These are phyloP conservation scores for Echeveria elegans DNA, from an alignment of 164 flowering plant genomes.

Conservation along the genomic window DNA sequence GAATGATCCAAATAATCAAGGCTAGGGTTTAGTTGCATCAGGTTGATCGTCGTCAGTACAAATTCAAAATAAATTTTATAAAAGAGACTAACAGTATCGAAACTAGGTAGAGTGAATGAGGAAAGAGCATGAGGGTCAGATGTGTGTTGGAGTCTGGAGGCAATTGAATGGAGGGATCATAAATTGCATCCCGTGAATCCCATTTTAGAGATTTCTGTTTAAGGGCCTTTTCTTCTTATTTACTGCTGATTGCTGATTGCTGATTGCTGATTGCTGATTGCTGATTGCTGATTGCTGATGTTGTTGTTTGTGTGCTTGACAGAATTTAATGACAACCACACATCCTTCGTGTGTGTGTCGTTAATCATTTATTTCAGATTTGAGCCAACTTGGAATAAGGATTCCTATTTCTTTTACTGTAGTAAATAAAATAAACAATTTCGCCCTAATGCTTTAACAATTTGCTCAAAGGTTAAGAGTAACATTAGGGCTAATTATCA, in stretches of 20 bases:
- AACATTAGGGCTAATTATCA: no score
- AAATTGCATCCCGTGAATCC: conserved; percentile 5
- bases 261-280: no score
- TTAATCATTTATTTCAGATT: background rate
- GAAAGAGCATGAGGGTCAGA: background rate
- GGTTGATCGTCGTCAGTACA: background rate
- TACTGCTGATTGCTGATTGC: background rate
- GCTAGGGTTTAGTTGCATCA: background rate
- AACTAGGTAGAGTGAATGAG: background rate
- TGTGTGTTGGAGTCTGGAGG: conserved; percentile 6
- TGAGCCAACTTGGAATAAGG: background rate
- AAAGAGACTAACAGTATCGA: background rate
- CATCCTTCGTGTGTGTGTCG: background rate
- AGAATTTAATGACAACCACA: background rate
- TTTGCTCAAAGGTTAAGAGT: background rate
- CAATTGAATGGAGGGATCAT: conserved; percentile 1
- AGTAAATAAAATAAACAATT: background rate
- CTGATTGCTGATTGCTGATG: background rate
- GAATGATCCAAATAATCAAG: background rate
- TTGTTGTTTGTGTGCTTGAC: background rate
- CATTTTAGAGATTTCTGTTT: background rate
- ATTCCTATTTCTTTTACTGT: no score
- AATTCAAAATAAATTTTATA: no score
- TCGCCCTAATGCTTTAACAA: background rate
- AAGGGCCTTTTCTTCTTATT: background rate